phyloP scores from a whole-genome alignment of 176 grass and related monocot species.

The Puccinellia tenuiflora region DNA sequence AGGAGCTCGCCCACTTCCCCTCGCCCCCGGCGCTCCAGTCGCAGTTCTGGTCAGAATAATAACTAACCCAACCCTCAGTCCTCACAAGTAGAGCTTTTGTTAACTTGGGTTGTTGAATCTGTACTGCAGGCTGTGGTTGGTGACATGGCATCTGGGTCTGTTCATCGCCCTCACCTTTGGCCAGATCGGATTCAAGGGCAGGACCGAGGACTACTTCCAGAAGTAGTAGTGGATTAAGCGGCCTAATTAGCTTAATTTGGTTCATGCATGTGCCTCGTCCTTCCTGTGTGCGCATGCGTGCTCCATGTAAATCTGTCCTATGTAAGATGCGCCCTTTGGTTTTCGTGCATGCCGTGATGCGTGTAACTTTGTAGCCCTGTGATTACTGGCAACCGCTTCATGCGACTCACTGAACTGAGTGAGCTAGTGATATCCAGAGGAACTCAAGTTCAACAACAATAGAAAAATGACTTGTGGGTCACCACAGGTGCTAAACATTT shows the following conservation, averaged over 20 bases:
- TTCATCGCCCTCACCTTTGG: slow-evolving; percentile 90
- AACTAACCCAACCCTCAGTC: not conserved
- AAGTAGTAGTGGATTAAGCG: slow-evolving; percentile 47
- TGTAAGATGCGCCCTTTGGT: not conserved
- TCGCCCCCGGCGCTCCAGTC: slow-evolving; percentile 66
- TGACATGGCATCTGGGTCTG: slow-evolving; percentile 86
- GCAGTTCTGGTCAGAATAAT: slow-evolving; percentile 62
- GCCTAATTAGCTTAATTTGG: not conserved
- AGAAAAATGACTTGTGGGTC: no score
- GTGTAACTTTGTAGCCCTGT: not conserved
- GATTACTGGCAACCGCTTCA: not conserved
- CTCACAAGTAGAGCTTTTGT: not conserved
- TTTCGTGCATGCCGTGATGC: not conserved
- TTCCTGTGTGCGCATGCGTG: not conserved
- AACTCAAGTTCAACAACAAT: not conserved
- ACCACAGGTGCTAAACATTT: no score
- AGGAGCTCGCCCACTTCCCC: slow-evolving; percentile 91
- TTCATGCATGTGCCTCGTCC: not conserved
- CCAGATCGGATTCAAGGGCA: slow-evolving; percentile 99
- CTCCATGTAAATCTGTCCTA: not conserved
- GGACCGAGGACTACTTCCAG: slow-evolving; percentile 86
- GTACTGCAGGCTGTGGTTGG: slow-evolving; percentile 73
- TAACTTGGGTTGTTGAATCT: not conserved
- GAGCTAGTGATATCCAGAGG: not conserved
- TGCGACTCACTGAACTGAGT: not conserved